phyloP scores from a whole-genome alignment of 1,139 yeast species.

The Nadsonia commutata region DNA sequence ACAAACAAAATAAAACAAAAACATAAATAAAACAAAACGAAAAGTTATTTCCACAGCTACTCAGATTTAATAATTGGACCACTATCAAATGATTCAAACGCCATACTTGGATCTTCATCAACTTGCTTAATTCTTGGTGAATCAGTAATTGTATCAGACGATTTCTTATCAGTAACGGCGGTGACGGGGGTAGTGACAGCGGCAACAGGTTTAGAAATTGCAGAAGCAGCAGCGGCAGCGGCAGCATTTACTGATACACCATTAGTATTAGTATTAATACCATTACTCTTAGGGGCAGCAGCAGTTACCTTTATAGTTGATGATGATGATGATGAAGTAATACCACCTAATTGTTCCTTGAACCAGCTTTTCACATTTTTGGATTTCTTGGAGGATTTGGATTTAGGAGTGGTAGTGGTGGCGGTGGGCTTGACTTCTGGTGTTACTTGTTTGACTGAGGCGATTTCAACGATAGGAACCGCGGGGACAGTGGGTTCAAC shows the following conservation, averaged over 20 bases:
- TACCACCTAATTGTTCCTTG: background rate
- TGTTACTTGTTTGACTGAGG: background rate
- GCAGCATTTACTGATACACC: conserved; percentile 7
- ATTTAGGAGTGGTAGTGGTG: background rate
- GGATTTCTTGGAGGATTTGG: background rate
- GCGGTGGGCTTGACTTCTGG: background rate
- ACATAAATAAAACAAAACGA: too few species aligned
- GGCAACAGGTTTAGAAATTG: conserved; percentile 8
- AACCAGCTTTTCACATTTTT: background rate
- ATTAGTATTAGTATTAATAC: conserved; percentile 3
- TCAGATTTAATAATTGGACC: too few species aligned
- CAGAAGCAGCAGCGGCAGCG: conserved; percentile 7
- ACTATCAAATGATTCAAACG: too few species aligned
- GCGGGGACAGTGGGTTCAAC: background rate
- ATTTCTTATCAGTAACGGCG: conserved; percentile 5
- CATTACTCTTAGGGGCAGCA: background rate
- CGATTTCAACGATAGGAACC: background rate
- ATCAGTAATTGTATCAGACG: too few species aligned
- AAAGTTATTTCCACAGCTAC: too few species aligned
- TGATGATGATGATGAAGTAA: background rate
- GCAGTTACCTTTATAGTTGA: too few species aligned
- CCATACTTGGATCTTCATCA: too few species aligned
- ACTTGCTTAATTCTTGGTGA: too few species aligned
- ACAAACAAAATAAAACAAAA: too few species aligned
- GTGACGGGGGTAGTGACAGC: conserved; percentile 8